Evolutionary conservation across 2,329 filamentous ascomycete species (phyloP).

Genomic region (Lachnellula arida): DNA sequence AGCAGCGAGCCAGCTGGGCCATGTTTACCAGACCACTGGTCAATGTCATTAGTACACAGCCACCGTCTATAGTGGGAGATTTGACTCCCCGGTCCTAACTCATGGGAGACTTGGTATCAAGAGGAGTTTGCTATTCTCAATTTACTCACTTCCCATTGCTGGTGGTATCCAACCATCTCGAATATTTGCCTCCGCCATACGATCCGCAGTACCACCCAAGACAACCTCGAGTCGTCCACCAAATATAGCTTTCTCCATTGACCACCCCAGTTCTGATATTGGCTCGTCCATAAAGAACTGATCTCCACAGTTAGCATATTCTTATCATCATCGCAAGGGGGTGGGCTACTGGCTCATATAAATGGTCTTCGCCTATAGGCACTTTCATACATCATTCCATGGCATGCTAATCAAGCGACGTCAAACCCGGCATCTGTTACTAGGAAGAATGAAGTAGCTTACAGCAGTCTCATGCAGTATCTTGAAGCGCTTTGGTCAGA

Average conservation of each 20-base stretch:
- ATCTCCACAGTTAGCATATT: background rate
- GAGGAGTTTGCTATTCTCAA: too few species aligned
- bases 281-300: constrained; percentile 3
- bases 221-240: background rate
- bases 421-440: background rate
- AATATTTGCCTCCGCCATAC: background rate
- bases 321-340: background rate
- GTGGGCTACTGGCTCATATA: background rate
- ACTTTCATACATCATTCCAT: background rate
- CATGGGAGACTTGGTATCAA: too few species aligned
- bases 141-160: background rate
- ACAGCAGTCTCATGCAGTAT: constrained; percentile 4
- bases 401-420: background rate
- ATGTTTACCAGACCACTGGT: background rate
- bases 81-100: background rate
- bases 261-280: constrained; percentile 1
- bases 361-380: background rate
- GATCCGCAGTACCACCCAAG: background rate
- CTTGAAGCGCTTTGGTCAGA: background rate
- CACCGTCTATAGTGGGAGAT: background rate
- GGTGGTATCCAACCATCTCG: background rate
- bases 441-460: background rate
- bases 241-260: constrained; percentile 1
- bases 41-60: background rate
- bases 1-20: background rate